A percentile compares a stretch with the other conserved stretches of the same genome.
Conservation (phyloP, 1,284 basidiomycete genomes). For the Pseudozyma pruni region DNA sequence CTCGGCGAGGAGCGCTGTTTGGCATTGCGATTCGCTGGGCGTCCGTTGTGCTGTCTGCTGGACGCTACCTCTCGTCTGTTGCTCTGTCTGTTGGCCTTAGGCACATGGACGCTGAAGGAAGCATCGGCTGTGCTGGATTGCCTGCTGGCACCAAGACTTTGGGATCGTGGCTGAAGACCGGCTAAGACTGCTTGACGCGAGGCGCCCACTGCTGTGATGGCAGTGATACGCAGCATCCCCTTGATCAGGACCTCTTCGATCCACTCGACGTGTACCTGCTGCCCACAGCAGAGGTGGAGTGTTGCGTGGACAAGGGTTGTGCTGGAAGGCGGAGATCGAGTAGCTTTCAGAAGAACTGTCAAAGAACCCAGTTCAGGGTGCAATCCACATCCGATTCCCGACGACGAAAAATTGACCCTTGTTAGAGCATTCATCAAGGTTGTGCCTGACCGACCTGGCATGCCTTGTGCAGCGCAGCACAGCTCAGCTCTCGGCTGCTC, state of each 20-base stretch:
- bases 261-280: too few species aligned
- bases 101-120: conserved; percentile 22
- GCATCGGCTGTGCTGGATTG: conserved; percentile 14
- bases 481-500: neutral
- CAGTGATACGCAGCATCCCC: conserved; percentile 21
- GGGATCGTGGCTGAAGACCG: neutral
- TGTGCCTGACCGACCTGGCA: too few species aligned
- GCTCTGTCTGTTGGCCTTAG: conserved; percentile 11
- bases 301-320: neutral
- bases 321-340: neutral
- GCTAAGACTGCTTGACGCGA: conserved; percentile 15
- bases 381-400: too few species aligned
- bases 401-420: too few species aligned
- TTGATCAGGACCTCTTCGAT: neutral
- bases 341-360: too few species aligned
- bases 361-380: too few species aligned
- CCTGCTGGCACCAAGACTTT: neutral
- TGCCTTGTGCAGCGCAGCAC: neutral
- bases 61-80: neutral
- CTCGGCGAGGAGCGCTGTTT: neutral
- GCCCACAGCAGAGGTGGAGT: too few species aligned
- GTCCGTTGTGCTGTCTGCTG: neutral
- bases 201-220: conserved; percentile 19
- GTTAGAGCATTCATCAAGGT: too few species aligned
- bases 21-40: neutral